Percentiles rank a stretch among this genome's conserved stretches.
Conservation (phyloP, 2,329 filamentous ascomycete genomes). For the Cercospora sp. region DNA sequence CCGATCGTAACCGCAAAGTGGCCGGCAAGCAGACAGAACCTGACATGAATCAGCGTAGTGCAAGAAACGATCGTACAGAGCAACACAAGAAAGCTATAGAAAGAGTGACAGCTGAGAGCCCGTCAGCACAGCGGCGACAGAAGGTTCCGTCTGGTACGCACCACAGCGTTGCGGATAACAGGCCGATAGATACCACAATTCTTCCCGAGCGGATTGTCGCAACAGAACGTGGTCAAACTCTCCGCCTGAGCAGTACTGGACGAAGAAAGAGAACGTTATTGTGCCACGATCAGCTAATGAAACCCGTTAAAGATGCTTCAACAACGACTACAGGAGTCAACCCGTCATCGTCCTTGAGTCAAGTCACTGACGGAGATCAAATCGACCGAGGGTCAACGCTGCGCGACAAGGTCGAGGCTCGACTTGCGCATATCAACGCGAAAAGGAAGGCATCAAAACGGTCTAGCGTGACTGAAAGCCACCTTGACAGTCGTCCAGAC, state of each 20-base stretch:
- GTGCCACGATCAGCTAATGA: conserved; percentile 41
- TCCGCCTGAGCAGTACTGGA: conserved; percentile 43
- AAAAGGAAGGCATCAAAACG: conserved; percentile 23
- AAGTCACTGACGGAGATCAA: neutral
- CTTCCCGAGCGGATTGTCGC: conserved; percentile 10
- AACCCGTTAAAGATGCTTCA: conserved; percentile 20
- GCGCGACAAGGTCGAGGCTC: conserved; percentile 31
- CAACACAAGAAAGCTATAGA: neutral
- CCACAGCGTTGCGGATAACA: neutral
- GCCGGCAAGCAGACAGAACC: neutral
- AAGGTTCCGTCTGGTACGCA: neutral
- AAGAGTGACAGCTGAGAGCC: neutral
- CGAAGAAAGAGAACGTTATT: conserved; percentile 45
- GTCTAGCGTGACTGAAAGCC: neutral
- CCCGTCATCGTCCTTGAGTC: neutral
- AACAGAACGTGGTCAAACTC: conserved; percentile 29
- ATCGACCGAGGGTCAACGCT: conserved; percentile 21
- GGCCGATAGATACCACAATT: neutral
- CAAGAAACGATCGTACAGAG: neutral
- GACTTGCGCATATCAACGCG: conserved; percentile 34
- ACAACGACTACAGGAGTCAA: neutral
- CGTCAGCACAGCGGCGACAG: neutral
- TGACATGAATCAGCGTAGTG: neutral
- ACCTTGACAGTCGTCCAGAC: neutral
- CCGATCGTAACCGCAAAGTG: neutral